Evolutionary conservation across 2,329 filamentous ascomycete species (phyloP).

Genomic region (Arachnopeziza araneosa): DNA sequence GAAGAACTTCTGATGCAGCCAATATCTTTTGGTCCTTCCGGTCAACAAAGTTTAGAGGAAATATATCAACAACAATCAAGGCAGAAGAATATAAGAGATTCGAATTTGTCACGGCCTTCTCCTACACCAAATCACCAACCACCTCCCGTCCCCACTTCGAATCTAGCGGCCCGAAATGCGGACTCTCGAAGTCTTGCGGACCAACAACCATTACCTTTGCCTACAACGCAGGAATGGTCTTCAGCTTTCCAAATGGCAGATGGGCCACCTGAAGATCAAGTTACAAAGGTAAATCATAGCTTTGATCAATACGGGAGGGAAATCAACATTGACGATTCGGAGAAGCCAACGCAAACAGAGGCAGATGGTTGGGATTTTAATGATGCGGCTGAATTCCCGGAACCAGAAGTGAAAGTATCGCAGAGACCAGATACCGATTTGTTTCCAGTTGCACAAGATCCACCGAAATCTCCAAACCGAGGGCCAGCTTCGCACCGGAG

Average conservation of each 20-base stretch:
- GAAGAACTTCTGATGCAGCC: constrained; percentile 52
- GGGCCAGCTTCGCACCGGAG: constrained; percentile 65
- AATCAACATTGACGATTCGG: constrained; percentile 36
- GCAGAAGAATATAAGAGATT: constrained; percentile 54
- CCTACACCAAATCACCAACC: constrained; percentile 55
- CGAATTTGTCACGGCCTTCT: constrained; percentile 44
- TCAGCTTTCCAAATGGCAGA: constrained; percentile 25
- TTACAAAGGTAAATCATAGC: constrained; percentile 51
- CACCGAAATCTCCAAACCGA: constrained; percentile 74
- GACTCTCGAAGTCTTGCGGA: constrained; percentile 48
- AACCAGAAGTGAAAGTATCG: constrained; percentile 44
- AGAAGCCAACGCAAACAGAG: constrained; percentile 47
- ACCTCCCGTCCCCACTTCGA: constrained; percentile 42
- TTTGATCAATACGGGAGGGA: constrained; percentile 54
- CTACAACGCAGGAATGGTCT: constrained; percentile 34
- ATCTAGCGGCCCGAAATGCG: constrained; percentile 31
- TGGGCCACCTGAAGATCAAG: constrained; percentile 43
- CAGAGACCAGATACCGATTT: constrained; percentile 79
- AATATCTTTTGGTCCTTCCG: constrained; percentile 38
- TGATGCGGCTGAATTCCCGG: constrained; percentile 59
- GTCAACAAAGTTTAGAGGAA: constrained; percentile 33
- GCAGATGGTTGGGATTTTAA: constrained; percentile 91
- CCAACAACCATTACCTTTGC: constrained; percentile 38
- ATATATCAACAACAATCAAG: constrained; percentile 33
- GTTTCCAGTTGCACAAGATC: constrained; percentile 76